Evolutionary conservation across 306 rosid genomes (phyloP), one percentile per base, ranked within the genome.

Genomic region (Mucuna pruriens): DNA sequence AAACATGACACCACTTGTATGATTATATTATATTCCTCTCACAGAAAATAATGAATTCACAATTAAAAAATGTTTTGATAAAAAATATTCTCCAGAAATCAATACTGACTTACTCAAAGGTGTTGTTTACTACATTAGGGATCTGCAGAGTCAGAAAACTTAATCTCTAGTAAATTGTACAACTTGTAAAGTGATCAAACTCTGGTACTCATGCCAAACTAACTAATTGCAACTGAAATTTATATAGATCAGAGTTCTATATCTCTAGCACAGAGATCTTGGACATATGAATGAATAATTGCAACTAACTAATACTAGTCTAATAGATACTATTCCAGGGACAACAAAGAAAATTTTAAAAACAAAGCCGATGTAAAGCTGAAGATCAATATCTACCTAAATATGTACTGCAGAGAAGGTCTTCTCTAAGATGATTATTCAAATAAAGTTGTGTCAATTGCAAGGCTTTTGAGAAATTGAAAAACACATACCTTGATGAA

Each of bases 401-500:
- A 25, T 49, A 34, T 26, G 34, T 46, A 70, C 1, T 0, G 23
- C 45, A 26, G 13, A 22, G 6, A 48, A 36, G 48, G 60, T 34
- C 17, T 23, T 31, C 29, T 15, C 42, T 31, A 23, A 33, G 49
- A 57, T 11, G 33, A 31, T 44, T 17, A 34, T 46, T 64, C 22
- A 8, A 57, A 66, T 49, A 25, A 33, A 67, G 66, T 82, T 75
- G 36, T n/a, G 3, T 6, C 9, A 57, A 26, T 70, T 58, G 25
- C 58, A 89, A 77, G 38, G 34, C 36, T 42, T 48, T 54, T 13
- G 46, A 63, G 77, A 81, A 58, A 61, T 34, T 51, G 76, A 80
- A 79, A 71, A 75, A 65, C 2, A 42, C 89, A 48, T 86, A 93
- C 97, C 97, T 15, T 67, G 76, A 38, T 95, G 99, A 46, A 88